Evolutionary conservation across 768 basidiomycete genomes (phyloP), one percentile per base, ranked within the genome.

Genomic region (Hortiboletus campestris): DNA sequence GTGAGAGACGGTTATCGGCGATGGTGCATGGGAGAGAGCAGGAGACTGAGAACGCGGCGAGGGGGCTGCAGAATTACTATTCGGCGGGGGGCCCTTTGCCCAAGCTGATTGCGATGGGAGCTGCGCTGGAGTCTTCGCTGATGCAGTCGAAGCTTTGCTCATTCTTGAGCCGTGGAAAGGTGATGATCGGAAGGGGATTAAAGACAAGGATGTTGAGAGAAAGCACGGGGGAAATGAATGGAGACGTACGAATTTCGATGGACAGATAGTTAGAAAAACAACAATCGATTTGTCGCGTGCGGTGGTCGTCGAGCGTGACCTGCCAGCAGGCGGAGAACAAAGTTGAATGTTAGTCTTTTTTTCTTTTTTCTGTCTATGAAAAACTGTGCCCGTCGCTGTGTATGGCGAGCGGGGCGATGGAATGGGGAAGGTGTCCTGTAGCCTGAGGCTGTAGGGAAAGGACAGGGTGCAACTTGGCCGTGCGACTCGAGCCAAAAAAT

Each of bases 301-400:
- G 82, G 80, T 84, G 84, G 88, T 87, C 86, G 85, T 88, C 80
- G 86, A 83, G 78, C 84, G 81, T 83, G 87, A 89, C 88, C 88
- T 89, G 88, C 88, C 88, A 88, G 88, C 88, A 89, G 88, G 88
- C 85, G 80, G 82, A 75, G 78, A 82, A 80, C 78, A 81, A 77
- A 78, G 76, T 76, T 80, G 78, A 76, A 76, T 72, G 75, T 52
- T 49, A 44, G 55, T 50, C 50, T 55, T 55, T 64, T 63, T 57
- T 58, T 45, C 59, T n/a, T 60, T 59, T 68, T 69, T 63, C 68
- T 66, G 71, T 79, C 76, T 79, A 79, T 71, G 72, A 58, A 51
- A 63, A 65, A 49, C 54, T 51, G 61, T 47, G 50, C 69, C 74
- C 70, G 74, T 68, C 72, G 75, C 75, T 70, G 65, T 65, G 52